Evolutionary conservation across 495 filamentous ascomycete genomes (phyloP), one percentile per base, ranked within the genome.

Genomic region (Talaromyces nanjingensis): DNA sequence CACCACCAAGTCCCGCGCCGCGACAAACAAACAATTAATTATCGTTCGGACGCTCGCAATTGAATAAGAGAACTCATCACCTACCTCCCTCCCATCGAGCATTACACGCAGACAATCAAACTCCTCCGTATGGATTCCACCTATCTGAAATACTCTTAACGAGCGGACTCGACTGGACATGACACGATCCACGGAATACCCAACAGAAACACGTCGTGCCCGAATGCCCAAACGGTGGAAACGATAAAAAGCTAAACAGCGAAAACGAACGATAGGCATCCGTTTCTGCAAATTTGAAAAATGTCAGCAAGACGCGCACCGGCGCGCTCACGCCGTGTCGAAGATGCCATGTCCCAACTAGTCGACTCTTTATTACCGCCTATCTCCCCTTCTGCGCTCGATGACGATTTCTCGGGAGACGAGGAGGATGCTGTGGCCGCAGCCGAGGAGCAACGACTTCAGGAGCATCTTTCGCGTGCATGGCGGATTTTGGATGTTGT

Each of bases 301-400:
- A 80, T 80, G 78, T 76, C 76, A 16, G 66, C 70, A 31, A 47
- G 60, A 62, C 74, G 75, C 31, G 71, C 74, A 6, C 65, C 71
- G 53, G 64, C 72, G 62, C 77, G 77, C 53, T 71, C 74, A 54
- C 76, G 75, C 65, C 83, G 83, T 69, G 75, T 85, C 66, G 79
- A 84, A 39, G 82, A 83, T 66, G 83, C 82, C 62, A 73, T 86
- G 66, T 79, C 80, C 56, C 78, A 81, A 65, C 80, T 86, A 24
- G 75, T 86, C 67, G 79, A 84, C 59, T 76, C 76, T 27, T 70
- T 84, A 25, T 70, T 80, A 34, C 80, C 80, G 33, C 68, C 72
- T 53, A 65, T 80, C 62, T 68, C 75, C 9, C 63, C 72, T 45
- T 65, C 74, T 52, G 70, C 71, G 47, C 42, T 77, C 45, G 69